A percentile compares a stretch with the other conserved stretches of the same genome.
Conservation (phyloP, 352 stramenopile species). For the Globisporangium cederbergense region DNA sequence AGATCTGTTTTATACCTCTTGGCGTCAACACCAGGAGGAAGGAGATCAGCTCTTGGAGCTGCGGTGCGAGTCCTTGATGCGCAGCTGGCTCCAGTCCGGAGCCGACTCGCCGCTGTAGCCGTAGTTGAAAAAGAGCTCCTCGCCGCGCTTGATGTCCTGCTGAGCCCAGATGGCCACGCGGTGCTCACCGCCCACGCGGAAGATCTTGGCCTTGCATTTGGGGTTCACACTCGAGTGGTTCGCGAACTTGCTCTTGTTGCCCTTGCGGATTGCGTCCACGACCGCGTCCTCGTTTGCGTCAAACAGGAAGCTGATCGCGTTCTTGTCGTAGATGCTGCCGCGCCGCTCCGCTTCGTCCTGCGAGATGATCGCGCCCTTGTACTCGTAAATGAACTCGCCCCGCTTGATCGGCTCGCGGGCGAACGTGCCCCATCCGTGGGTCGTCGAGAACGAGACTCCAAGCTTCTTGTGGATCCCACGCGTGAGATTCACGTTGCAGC, state of each 20-base stretch:
- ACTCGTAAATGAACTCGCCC: slow-evolving; percentile 72
- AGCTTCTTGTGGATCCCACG: slow-evolving; percentile 60
- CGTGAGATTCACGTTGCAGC: slow-evolving; percentile 66
- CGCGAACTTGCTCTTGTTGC: slow-evolving; percentile 92
- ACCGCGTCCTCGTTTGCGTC: slow-evolving; percentile 87
- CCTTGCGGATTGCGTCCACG: slow-evolving; percentile 89
- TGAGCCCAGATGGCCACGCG: slow-evolving; percentile 91
- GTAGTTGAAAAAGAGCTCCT: slow-evolving; percentile 74
- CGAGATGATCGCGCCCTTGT: slow-evolving; percentile 57
- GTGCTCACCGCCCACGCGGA: slow-evolving; percentile 83
- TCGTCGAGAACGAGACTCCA: slow-evolving; percentile 53
- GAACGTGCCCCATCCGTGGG: slow-evolving; percentile 65
- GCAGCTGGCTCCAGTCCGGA: slow-evolving; percentile 61
- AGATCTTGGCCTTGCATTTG: slow-evolving; percentile 82
- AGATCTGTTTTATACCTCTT: not conserved
- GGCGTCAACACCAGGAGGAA: too few species aligned
- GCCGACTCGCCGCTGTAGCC: slow-evolving; percentile 58
- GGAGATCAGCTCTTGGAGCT: slow-evolving; percentile 5
- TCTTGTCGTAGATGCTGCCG: slow-evolving; percentile 85
- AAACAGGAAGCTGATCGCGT: slow-evolving; percentile 89
- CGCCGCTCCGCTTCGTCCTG: slow-evolving; percentile 70
- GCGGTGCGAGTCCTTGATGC: slow-evolving; percentile 30
- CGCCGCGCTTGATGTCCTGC: slow-evolving; percentile 82
- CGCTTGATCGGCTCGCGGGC: slow-evolving; percentile 56
- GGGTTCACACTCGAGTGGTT: slow-evolving; percentile 69